A percentile compares a stretch with the other conserved stretches of the same genome.
phyloP scores from a whole-genome alignment of 768 basidiomycete genomes.

The Tephrocybe sp. region DNA sequence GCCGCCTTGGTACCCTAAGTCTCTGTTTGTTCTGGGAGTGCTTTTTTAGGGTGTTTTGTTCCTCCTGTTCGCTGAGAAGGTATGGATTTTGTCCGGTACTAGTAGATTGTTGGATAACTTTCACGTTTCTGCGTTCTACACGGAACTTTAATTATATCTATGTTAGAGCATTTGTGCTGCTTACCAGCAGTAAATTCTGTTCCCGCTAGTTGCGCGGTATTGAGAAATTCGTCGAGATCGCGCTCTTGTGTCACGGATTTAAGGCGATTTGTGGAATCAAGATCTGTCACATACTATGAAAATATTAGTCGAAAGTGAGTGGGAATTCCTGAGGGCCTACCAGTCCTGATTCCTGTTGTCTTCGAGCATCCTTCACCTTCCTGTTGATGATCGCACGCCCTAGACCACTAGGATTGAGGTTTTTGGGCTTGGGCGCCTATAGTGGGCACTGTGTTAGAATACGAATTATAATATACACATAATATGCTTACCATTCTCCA shows the following conservation, averaged over 20 bases:
- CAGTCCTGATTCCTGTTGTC: constrained; percentile 60
- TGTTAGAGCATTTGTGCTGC: constrained; percentile 17
- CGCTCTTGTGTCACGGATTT: constrained; percentile 94
- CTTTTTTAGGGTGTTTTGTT: constrained; percentile 68
- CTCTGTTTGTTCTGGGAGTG: constrained; percentile 73
- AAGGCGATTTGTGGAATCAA: constrained; percentile 66
- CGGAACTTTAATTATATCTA: constrained; percentile 5
- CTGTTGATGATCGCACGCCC: constrained; percentile 96
- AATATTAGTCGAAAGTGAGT: constrained; percentile 5
- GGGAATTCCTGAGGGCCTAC: constrained; percentile 38
- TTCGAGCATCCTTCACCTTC: constrained; percentile 74
- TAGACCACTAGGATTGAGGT: constrained; percentile 76
- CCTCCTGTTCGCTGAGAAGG: constrained; percentile 81
- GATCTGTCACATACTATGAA: constrained; percentile 72
- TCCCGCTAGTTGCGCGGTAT: constrained; percentile 91
- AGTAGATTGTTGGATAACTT: constrained; percentile 65
- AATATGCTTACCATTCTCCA: too few species aligned
- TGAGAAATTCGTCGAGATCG: constrained; percentile 95
- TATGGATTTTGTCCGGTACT: constrained; percentile 75
- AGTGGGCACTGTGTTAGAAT: too few species aligned
- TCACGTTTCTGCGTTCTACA: constrained; percentile 77
- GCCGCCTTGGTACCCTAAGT: constrained; percentile 86
- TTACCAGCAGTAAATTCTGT: constrained; percentile 95
- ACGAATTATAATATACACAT: too few species aligned
- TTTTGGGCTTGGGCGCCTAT: constrained; percentile 59